These are phyloP conservation scores for Aspergillus flavus DNA, from an alignment of 2,329 filamentous ascomycete species.

Conservation along the genomic window DNA sequence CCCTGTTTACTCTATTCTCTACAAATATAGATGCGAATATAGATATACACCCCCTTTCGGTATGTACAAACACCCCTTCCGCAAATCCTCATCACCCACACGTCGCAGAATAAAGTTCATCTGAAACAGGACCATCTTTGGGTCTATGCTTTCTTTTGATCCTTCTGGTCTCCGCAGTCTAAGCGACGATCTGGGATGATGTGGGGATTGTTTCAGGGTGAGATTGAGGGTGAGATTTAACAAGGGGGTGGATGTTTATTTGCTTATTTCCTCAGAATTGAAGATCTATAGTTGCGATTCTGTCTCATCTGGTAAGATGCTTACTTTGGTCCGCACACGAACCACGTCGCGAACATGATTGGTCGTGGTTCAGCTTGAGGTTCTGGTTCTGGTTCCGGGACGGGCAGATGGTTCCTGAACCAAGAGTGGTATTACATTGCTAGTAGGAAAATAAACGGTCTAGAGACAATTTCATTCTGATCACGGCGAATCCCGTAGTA, in stretches of 20 bases:
- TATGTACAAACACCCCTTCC: no score
- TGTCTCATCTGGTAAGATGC: not conserved
- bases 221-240: not conserved
- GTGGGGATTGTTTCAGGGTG: not conserved
- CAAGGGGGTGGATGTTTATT: no score
- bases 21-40: no score
- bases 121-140: not conserved
- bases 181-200: not conserved
- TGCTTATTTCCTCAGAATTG: no score
- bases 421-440: not conserved
- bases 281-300: not conserved
- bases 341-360: not conserved
- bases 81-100: not conserved
- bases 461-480: not conserved
- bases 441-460: not conserved
- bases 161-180: not conserved
- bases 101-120: not conserved
- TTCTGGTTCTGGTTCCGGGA: not conserved
- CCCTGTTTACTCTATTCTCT: no score
- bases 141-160: not conserved
- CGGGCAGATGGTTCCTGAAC: not conserved
- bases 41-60: no score
- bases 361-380: not conserved
- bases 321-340: not conserved
- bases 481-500: not conserved